Evolutionary conservation across 352 stramenopile species (phyloP).

Genomic region (Sclerospora graminicola): DNA sequence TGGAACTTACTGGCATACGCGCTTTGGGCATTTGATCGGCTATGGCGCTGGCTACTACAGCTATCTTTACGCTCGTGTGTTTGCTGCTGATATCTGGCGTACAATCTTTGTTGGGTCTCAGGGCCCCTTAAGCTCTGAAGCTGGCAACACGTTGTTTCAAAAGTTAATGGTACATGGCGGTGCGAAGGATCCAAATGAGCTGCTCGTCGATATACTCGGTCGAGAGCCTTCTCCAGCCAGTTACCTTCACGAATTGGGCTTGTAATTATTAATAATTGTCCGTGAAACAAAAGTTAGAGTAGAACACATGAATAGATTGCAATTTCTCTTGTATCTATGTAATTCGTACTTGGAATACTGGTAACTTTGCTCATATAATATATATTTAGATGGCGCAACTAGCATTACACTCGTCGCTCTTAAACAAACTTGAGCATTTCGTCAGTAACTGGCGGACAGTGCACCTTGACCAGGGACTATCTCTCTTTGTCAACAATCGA

Average conservation of each 20-base stretch:
- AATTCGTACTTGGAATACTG: not conserved
- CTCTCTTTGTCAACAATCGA: conserved; percentile 4
- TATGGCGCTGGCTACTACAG: conserved; percentile 89
- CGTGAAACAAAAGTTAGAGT: not conserved
- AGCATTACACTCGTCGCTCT: no score
- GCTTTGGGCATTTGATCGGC: conserved; percentile 85
- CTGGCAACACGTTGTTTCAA: conserved; percentile 52
- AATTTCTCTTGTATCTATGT: conserved; percentile 20
- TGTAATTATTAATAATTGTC: conserved; percentile 17
- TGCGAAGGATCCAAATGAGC: conserved; percentile 78
- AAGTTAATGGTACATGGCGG: conserved; percentile 82
- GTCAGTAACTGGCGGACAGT: conserved; percentile 1
- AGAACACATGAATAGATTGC: no score
- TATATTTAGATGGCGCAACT: conserved; percentile 10
- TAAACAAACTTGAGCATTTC: not conserved
- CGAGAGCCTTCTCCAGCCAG: conserved; percentile 38
- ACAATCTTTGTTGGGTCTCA: conserved; percentile 44
- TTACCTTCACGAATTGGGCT: conserved; percentile 66
- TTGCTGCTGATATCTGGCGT: conserved; percentile 85
- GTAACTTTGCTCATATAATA: conserved; percentile 23
- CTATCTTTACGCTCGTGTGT: conserved; percentile 87
- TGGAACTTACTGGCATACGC: conserved; percentile 74
- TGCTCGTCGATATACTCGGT: conserved; percentile 65
- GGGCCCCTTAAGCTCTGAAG: conserved; percentile 38
- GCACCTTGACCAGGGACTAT: conserved; percentile 9